These are phyloP conservation scores for Verticillium klebahnii DNA, from an alignment of 2,329 filamentous ascomycete species.

Conservation along the genomic window DNA sequence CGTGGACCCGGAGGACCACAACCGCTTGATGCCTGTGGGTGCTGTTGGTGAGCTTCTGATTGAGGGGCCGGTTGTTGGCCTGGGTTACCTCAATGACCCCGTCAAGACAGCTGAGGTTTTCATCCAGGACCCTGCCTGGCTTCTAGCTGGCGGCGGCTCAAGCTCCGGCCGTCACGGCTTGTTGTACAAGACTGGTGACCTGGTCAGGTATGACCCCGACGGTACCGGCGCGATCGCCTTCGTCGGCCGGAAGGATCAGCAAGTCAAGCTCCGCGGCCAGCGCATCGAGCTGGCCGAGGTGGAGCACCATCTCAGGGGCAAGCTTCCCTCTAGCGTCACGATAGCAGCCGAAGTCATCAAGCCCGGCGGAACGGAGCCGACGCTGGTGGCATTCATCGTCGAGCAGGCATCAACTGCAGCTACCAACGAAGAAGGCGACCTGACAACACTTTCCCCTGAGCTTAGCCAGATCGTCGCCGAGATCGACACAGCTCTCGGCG, in stretches of 20 bases:
- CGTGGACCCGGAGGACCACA: conserved; percentile 41
- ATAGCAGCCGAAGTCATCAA: conserved; percentile 45
- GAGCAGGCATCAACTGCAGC: conserved; percentile 23
- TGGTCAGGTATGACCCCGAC: conserved; percentile 49
- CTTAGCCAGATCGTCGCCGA: conserved; percentile 22
- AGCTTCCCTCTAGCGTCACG: conserved; percentile 35
- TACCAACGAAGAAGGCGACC: conserved; percentile 12
- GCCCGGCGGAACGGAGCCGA: conserved; percentile 37
- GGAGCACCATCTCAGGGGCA: conserved; percentile 42
- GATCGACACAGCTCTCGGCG: conserved; percentile 25
- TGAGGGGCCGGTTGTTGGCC: conserved; percentile 56
- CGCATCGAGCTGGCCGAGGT: conserved; percentile 57
- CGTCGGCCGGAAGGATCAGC: conserved; percentile 61
- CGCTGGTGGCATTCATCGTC: conserved; percentile 40
- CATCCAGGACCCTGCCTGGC: conserved; percentile 50
- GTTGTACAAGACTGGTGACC: conserved; percentile 57
- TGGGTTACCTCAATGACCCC: conserved; percentile 55
- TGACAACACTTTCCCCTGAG: conserved; percentile 26
- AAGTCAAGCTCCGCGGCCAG: conserved; percentile 63
- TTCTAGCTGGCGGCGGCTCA: conserved; percentile 31
- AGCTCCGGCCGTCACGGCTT: conserved; percentile 33
- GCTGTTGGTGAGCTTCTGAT: conserved; percentile 49
- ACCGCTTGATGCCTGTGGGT: conserved; percentile 42
- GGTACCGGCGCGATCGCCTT: conserved; percentile 51
- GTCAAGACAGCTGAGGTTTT: conserved; percentile 55